These are phyloP conservation scores for Arthrobotrys megalospora DNA, from an alignment of 2,329 filamentous ascomycete species.

Conservation along the genomic window DNA sequence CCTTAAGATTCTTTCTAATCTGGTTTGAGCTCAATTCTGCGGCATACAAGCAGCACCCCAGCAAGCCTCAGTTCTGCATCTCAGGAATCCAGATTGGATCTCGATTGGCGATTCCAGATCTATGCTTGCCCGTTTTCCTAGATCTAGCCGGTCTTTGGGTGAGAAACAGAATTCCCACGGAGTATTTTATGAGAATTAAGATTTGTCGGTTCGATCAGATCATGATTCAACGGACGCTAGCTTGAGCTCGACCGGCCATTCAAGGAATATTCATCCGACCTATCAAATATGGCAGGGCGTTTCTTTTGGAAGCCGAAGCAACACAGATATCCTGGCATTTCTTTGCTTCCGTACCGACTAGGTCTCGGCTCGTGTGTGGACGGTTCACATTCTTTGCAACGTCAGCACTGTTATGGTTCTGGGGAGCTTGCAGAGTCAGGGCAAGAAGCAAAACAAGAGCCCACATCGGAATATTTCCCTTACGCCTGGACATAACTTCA, in stretches of 20 bases:
- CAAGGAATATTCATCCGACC: constrained; percentile 11
- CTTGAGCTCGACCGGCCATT: background rate
- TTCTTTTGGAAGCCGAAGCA: constrained; percentile 27
- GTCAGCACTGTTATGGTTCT: constrained; percentile 22
- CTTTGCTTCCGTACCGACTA: constrained; percentile 11
- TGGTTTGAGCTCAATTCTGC: constrained; percentile 21
- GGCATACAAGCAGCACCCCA: constrained; percentile 27
- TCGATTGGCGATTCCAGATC: constrained; percentile 60
- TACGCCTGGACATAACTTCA: constrained; percentile 35
- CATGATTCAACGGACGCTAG: constrained; percentile 24
- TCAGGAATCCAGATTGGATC: constrained; percentile 57
- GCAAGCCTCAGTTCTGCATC: constrained; percentile 11
- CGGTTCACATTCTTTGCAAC: constrained; percentile 56
- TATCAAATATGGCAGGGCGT: constrained; percentile 24
- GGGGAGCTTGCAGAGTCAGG: background rate
- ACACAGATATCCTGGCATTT: constrained; percentile 30
- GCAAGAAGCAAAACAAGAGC: constrained; percentile 35
- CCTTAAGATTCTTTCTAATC: constrained; percentile 6
- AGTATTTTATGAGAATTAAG: constrained; percentile 21
- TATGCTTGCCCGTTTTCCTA: constrained; percentile 27
- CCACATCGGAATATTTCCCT: constrained; percentile 52
- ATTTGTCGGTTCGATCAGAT: constrained; percentile 12
- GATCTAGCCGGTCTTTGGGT: constrained; percentile 26
- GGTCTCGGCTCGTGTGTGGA: constrained; percentile 12
- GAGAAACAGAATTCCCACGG: constrained; percentile 19